phyloP scores from a whole-genome alignment of 495 filamentous ascomycete genomes.

The Margaritispora aquatica region DNA sequence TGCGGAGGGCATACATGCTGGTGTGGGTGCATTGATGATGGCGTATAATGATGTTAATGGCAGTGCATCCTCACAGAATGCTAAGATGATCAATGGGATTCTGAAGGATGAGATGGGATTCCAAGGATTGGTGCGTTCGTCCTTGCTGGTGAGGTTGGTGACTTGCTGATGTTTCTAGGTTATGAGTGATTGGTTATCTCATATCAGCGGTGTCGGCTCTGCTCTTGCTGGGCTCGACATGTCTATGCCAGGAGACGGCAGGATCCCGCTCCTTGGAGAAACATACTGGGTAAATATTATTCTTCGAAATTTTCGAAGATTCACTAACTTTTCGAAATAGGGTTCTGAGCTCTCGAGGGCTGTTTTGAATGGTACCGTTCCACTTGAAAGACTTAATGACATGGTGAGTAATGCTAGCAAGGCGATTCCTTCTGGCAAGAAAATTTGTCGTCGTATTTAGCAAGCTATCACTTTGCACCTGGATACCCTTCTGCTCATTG shows the following conservation, averaged over 20 bases:
- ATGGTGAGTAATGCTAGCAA: conserved; percentile 43
- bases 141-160: background rate
- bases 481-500: too few relatives aligned
- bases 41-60: conserved; percentile 73
- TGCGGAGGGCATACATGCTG: conserved; percentile 60
- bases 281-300: conserved; percentile 55
- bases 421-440: background rate
- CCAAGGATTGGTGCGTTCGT: conserved; percentile 52
- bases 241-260: conserved; percentile 56
- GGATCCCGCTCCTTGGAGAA: conserved; percentile 53
- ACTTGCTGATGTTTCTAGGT: conserved; percentile 18
- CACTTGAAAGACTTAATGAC: conserved; percentile 67
- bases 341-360: conserved; percentile 52
- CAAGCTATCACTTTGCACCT: background rate
- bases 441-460: background rate
- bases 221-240: conserved; percentile 75
- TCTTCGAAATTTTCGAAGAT: background rate
- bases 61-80: conserved; percentile 64
- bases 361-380: conserved; percentile 68
- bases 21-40: conserved; percentile 66
- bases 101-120: conserved; percentile 76
- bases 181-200: conserved; percentile 73
- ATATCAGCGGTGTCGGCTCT: conserved; percentile 64
- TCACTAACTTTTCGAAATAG: background rate
- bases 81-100: conserved; percentile 62